Evolutionary conservation across 2,329 filamentous ascomycete species (phyloP), one percentile per base, ranked within the genome.

Genomic region (Hypoxylon sp.): DNA sequence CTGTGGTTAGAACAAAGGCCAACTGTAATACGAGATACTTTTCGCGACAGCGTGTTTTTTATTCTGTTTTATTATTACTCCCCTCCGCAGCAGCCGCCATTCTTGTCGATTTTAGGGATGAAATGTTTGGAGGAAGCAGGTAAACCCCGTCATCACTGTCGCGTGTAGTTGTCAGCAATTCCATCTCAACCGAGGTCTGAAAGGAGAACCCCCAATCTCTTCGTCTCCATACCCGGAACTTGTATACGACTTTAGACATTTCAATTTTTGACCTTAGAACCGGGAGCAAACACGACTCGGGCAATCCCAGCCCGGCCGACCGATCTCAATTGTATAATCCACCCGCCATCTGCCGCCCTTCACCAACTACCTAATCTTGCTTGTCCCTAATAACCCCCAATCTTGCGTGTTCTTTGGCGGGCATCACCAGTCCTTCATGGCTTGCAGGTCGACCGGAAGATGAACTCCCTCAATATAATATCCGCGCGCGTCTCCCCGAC

Each of bases 391-490:
- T 56, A 64, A 13, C 51, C 50, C 39, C 58, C 61, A 51, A 39
- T 70, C 35, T 68, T 67, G 64, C 51, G 63, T 61, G 55, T 66
- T 68, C 60, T 72, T 62, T 65, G 65, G 70, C 71, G 62, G 72
- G 65, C 65, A 66, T 68, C 47, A 60, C 70, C 67, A 65, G 62
- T 69, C 58, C 73, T 76, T 83, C 82, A 88, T 90, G 88, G 88
- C 86, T 85, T 81, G 80, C 80, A 77, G 74, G 68, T 80, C 76
- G 79, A 80, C 75, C 81, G 82, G 85, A 92, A 87, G 83, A 98
- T 98, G 95, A 98, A 98, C 90, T 97, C 94, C 77, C 86, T 97
- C 85, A 97, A 96, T 84, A 93, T 97, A 80, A 89, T 98, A 80
- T 96, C 93, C 77, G 90, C 93, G 80, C 91, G 92, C 83, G 92